Percentiles rank a stretch among this genome's conserved stretches.
Conservation (phyloP, 495 filamentous ascomycete genomes). For the Daldinia vernicosa region DNA sequence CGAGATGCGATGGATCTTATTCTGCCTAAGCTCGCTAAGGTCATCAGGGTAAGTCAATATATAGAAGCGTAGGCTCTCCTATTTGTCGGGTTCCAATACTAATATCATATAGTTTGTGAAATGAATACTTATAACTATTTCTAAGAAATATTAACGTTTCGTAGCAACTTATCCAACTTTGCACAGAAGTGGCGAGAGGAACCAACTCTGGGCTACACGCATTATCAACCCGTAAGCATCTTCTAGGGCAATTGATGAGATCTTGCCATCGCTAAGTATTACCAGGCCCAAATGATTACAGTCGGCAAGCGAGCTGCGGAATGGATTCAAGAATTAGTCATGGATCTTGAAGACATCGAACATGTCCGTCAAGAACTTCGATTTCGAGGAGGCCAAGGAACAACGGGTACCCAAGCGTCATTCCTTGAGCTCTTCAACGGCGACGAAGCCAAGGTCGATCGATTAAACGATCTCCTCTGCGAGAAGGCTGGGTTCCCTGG, state of each 20-base stretch:
- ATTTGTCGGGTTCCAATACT: not conserved
- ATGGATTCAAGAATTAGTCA: constrained; percentile 89
- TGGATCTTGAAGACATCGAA: constrained; percentile 87
- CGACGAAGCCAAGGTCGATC: constrained; percentile 79
- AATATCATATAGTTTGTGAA: not conserved
- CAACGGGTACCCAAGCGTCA: constrained; percentile 67
- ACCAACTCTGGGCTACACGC: constrained; percentile 77
- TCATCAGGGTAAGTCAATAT: constrained; percentile 60
- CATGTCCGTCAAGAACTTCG: constrained; percentile 74
- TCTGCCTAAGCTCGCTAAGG: constrained; percentile 79
- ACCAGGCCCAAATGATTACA: constrained; percentile 69
- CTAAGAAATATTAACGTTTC: not conserved
- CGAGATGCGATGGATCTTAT: constrained; percentile 61
- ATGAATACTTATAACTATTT: not conserved
- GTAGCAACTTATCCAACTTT: constrained; percentile 77
- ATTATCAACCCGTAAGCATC: constrained; percentile 64
- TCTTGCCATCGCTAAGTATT: not conserved
- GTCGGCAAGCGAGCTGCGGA: constrained; percentile 79
- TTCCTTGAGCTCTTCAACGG: constrained; percentile 81
- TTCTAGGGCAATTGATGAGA: not conserved
- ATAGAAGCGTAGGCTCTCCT: not conserved
- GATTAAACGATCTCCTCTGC: constrained; percentile 79
- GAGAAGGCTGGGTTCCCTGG: constrained; percentile 84
- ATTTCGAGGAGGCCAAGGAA: constrained; percentile 81
- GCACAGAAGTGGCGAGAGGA: constrained; percentile 74